These are phyloP conservation scores for Nothophoma quercina DNA, from an alignment of 2,329 filamentous ascomycete genomes.

Conservation along the genomic window DNA sequence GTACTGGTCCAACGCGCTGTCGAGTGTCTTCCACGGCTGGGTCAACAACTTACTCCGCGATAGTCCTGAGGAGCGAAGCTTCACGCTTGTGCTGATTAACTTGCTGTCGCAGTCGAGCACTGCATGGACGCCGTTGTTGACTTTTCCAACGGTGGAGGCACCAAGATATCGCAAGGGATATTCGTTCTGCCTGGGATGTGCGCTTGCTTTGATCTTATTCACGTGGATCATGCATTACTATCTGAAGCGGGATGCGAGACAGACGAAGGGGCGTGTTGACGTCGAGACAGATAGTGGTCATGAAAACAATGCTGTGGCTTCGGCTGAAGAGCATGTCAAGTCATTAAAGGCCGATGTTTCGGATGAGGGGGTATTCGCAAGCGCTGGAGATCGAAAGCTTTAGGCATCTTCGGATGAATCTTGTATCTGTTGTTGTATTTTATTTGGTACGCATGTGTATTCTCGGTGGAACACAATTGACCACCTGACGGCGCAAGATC, in stretches of 20 bases:
- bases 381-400: neutral
- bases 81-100: slow-evolving; percentile 19
- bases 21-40: slow-evolving; percentile 63
- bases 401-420: no score
- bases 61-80: slow-evolving; percentile 11
- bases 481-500: no score
- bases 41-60: slow-evolving; percentile 44
- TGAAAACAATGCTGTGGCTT: neutral
- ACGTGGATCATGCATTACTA: slow-evolving; percentile 8
- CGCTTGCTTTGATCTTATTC: slow-evolving; percentile 3
- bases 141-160: slow-evolving; percentile 13
- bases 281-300: neutral
- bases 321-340: neutral
- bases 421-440: no score
- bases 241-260: slow-evolving; percentile 5
- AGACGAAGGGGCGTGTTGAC: neutral
- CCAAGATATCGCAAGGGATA: slow-evolving; percentile 12
- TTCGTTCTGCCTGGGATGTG: slow-evolving; percentile 13
- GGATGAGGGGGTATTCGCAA: neutral
- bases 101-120: slow-evolving; percentile 11
- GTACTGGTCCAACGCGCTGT: slow-evolving; percentile 58
- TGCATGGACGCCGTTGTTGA: slow-evolving; percentile 14
- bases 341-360: neutral
- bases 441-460: no score
- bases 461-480: no score